These are phyloP conservation scores for Penicillium sp. DNA, from an alignment of 2,329 filamentous ascomycete species.

Conservation along the genomic window DNA sequence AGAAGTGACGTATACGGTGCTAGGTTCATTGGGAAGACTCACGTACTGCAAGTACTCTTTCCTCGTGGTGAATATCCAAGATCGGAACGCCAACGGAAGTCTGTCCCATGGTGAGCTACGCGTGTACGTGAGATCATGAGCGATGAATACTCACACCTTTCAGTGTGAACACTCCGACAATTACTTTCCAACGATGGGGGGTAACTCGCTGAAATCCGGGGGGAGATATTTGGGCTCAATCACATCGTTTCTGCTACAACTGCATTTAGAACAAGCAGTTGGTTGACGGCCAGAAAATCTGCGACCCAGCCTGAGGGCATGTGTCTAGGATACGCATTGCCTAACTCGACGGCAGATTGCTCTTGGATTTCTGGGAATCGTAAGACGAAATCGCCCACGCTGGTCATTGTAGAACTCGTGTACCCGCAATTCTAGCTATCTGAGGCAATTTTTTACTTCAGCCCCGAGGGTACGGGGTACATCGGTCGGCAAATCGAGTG, in stretches of 20 bases:
- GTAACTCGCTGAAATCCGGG: slow-evolving; percentile 12
- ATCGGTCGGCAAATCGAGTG: background rate
- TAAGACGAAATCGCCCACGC: slow-evolving; percentile 10
- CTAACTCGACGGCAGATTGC: slow-evolving; percentile 6
- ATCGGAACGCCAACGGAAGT: slow-evolving; percentile 10
- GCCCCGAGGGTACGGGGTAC: background rate
- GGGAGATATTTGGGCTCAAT: slow-evolving; percentile 9
- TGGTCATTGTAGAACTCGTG: slow-evolving; percentile 11
- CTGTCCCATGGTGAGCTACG: background rate
- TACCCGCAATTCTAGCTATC: background rate
- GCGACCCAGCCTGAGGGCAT: slow-evolving; percentile 5
- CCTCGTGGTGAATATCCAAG: slow-evolving; percentile 3
- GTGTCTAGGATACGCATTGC: background rate
- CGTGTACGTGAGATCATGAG: too few relatives aligned
- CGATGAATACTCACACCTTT: too few relatives aligned
- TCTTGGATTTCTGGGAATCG: slow-evolving; percentile 1
- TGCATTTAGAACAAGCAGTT: slow-evolving; percentile 9
- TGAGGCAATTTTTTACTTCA: background rate
- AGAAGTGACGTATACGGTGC: background rate
- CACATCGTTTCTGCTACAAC: slow-evolving; percentile 12
- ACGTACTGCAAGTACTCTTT: background rate
- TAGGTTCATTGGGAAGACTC: background rate
- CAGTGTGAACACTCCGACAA: background rate
- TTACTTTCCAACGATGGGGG: background rate
- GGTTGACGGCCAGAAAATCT: slow-evolving; percentile 2